phyloP scores from a whole-genome alignment of 768 basidiomycete genomes.

The Mycena alexandri region DNA sequence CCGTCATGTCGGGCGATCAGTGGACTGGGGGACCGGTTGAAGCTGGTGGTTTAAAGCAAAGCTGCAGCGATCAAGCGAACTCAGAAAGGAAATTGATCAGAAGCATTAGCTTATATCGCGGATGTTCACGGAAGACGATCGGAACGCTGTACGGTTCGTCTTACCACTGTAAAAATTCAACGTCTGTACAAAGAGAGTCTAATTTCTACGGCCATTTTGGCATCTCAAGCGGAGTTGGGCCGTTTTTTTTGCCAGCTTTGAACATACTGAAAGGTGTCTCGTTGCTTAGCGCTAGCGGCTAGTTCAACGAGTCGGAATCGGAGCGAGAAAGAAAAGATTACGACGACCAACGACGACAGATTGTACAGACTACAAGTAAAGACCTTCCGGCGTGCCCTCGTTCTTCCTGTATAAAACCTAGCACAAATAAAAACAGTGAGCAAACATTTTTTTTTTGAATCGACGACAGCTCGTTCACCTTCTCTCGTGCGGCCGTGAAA shows the following conservation, averaged over 20 bases:
- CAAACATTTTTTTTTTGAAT: conserved; percentile 1
- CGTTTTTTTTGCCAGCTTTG: too few relatives aligned
- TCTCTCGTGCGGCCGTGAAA: conserved; percentile 92
- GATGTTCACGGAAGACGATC: too few relatives aligned
- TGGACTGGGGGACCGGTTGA: background rate
- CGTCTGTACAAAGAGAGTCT: too few relatives aligned
- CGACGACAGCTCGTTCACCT: conserved; percentile 62
- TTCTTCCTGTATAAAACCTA: conserved; percentile 96
- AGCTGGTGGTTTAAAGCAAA: background rate
- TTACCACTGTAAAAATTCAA: too few relatives aligned
- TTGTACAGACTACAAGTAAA: conserved; percentile 72
- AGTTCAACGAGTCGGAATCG: too few relatives aligned
- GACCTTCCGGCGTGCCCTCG: conserved; percentile 93
- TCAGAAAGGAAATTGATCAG: background rate
- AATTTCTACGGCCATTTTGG: too few relatives aligned
- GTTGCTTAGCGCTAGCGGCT: too few relatives aligned
- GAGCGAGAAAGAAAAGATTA: conserved; percentile 9
- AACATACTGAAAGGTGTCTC: too few relatives aligned
- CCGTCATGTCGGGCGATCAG: background rate
- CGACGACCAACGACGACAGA: conserved; percentile 33
- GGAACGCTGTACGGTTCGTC: too few relatives aligned
- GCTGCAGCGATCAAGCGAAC: background rate
- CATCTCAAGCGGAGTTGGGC: too few relatives aligned
- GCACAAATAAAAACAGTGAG: conserved; percentile 24
- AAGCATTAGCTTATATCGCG: too few relatives aligned